Evolutionary conservation across 257 asterid species (phyloP), one percentile per base, ranked within the genome.

Genomic region (Solanum infundibuliforme): DNA sequence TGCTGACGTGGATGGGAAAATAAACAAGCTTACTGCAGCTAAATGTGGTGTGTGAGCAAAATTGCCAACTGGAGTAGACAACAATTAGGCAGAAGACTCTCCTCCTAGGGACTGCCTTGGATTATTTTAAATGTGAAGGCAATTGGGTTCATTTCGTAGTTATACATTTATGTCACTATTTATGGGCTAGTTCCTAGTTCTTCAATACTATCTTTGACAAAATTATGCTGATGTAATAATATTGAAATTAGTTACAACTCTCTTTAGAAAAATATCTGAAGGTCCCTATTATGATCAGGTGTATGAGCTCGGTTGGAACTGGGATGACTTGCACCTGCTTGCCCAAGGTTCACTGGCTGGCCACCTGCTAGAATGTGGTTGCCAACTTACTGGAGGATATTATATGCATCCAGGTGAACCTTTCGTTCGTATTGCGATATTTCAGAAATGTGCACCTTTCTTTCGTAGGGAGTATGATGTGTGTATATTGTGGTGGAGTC

Each of bases 381-480:
- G 99, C 86, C 99, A 97, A 91, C 98, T 97, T 85, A 97, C 99
- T 25, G 99, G 99, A 88, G 99, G 99, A 69, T 97, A 97, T 86
- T 97, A 92, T 87, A 93, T 97, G 98, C 99, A 97, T 90, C 99
- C 99, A 90, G 99, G 98, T 97, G 89, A 91, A 74, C 23, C 66
- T 87, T 69, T 66, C 60, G 71, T 81, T 66, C 41, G 55, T 38
- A 34, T 31, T 23, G 23, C 23, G n/a, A 75, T 86, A 86, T 73
- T 29, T 31, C 84, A 21, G 84, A 60, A 35, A 5, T 46, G 43
- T 48, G 46, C 83, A 71, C 32, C 83, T 86, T 69, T 41, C 76
- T 31, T 71, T 69, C 35, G 52, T 43, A 13, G 68, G 85, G 85
- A 43, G 66, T 48, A 18, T 79, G 66, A 27, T 16, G 66, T 16